Base-by-base conservation (phyloP, 495 filamentous ascomycete species). In the Oleoguttula mirabilis region DNA sequence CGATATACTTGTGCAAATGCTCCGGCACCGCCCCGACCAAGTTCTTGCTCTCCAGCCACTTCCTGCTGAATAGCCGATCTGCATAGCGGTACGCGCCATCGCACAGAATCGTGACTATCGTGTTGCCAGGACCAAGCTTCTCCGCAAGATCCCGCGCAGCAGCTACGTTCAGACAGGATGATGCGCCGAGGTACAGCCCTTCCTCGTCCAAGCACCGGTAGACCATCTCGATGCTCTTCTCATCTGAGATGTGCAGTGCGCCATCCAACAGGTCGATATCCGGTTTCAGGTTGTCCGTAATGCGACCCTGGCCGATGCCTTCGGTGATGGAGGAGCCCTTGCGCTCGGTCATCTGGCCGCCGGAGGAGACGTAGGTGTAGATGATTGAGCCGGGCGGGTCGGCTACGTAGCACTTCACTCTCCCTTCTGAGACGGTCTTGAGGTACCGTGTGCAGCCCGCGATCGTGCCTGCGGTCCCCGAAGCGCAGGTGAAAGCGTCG, bases 31-130 rank as follows among this genome's bases (percentile, higher is more conserved):
- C 80, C 22, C 61, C 70, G 23, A 90, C 59, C 52, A 98, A 65
- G 15, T 78, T 79, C 76, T 94, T 96, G 54, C 73, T 72, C 63
- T 78, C 67, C 34, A 98, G 67, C 90, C 90, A 98, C 54, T 79
- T 84, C 53, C 69, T 73, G 10, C 81, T 88, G 67, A 98, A 98
- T 41, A 98, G 62, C 20, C 90, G 68, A 45, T 98, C 90, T 5
- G 90, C 90, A 64, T 98, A 98, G 39, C 92, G 70, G 54, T 98
- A 96, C 4, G 90, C 90, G 21, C 90, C 92, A 55, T 98, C 90
- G 56, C 85, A 93, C 25, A 98, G 68, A 34, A 96, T 71, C 5
- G 90, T 98, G 37, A 95, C 90, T 8, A 98, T 82, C 0, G 85
- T 94, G 54, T 88, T 77, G 28, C 88, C 88, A 54, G 75, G 80